Percentiles rank a stretch among this genome's conserved stretches.
Conservation (phyloP, 106 monocot genomes). For the Alisma plantagoaquatica region DNA sequence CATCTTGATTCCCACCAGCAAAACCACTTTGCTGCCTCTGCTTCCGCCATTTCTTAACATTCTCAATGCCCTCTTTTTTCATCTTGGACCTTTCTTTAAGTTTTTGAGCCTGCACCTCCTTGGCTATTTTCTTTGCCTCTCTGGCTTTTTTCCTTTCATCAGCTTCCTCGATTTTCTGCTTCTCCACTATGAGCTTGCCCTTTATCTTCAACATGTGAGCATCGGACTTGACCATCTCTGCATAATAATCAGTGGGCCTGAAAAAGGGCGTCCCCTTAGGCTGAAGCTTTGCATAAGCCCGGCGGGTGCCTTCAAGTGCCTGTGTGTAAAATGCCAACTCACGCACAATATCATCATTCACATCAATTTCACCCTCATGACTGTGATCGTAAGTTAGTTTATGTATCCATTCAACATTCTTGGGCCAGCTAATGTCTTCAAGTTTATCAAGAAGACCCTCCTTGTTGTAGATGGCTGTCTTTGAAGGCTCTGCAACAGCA, state of each 20-base stretch:
- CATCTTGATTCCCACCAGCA: slow-evolving; percentile 33
- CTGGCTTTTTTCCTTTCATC: slow-evolving; percentile 91
- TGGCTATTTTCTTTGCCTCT: slow-evolving; percentile 73
- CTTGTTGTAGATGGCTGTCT: slow-evolving; percentile 62
- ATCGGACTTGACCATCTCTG: slow-evolving; percentile 94
- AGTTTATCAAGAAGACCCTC: slow-evolving; percentile 84
- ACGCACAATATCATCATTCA: slow-evolving; percentile 75
- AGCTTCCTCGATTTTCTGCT: slow-evolving; percentile 87
- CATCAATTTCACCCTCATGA: slow-evolving; percentile 43
- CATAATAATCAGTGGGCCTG: slow-evolving; percentile 83
- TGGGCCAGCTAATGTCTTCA: slow-evolving; percentile 81
- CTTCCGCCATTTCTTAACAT: slow-evolving; percentile 95
- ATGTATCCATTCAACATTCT: slow-evolving; percentile 68
- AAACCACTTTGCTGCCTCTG: slow-evolving; percentile 87
- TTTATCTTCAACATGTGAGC: slow-evolving; percentile 85
- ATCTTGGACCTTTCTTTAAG: slow-evolving; percentile 58
- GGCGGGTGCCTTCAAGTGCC: slow-evolving; percentile 56
- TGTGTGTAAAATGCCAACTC: slow-evolving; percentile 87
- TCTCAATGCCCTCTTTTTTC: slow-evolving; percentile 87
- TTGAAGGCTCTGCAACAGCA: slow-evolving; percentile 37
- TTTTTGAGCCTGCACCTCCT: slow-evolving; percentile 79
- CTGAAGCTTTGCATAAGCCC: slow-evolving; percentile 62
- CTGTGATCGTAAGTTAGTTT: slow-evolving; percentile 47
- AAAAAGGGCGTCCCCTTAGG: slow-evolving; percentile 53
- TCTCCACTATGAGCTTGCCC: slow-evolving; percentile 57